Percentiles rank a stretch among this genome's conserved stretches.
Conservation (phyloP, 2,329 filamentous ascomycete genomes). For the Trichoderma afroharzianum region DNA sequence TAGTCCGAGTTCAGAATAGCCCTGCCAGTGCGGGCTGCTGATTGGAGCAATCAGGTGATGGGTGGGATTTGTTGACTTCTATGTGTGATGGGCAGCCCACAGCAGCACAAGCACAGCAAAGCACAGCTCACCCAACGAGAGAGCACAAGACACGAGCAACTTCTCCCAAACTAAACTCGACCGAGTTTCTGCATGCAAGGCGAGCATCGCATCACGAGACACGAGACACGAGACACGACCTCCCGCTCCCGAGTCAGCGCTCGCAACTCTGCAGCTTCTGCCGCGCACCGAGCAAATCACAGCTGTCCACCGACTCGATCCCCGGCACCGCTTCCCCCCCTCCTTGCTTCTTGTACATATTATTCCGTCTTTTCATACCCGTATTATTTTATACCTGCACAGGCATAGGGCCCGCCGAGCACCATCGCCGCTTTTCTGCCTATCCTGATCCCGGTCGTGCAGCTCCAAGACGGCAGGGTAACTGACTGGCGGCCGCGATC, state of each 20-base stretch:
- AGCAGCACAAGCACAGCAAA: not conserved
- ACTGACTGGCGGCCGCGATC: conserved; percentile 12
- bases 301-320: not conserved
- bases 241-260: not conserved
- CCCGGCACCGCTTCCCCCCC: not conserved
- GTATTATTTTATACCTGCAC: conserved; percentile 7
- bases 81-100: conserved; percentile 10
- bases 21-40: conserved; percentile 4
- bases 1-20: not conserved
- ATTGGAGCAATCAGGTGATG: conserved; percentile 17
- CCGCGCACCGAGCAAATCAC: not conserved
- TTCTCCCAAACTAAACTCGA: not conserved
- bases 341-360: not conserved
- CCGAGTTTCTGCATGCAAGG: not conserved
- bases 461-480: conserved; percentile 9
- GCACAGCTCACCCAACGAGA: not conserved
- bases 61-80: conserved; percentile 10
- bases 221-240: not conserved
- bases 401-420: conserved; percentile 1
- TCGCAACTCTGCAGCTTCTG: not conserved
- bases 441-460: conserved; percentile 11
- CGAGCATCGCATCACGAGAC: not conserved
- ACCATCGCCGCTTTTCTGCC: conserved; percentile 10
- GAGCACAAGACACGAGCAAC: not conserved
- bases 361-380: not conserved